Conservation (phyloP, 2,329 filamentous ascomycete genomes). For the Aspergillus felis region DNA sequence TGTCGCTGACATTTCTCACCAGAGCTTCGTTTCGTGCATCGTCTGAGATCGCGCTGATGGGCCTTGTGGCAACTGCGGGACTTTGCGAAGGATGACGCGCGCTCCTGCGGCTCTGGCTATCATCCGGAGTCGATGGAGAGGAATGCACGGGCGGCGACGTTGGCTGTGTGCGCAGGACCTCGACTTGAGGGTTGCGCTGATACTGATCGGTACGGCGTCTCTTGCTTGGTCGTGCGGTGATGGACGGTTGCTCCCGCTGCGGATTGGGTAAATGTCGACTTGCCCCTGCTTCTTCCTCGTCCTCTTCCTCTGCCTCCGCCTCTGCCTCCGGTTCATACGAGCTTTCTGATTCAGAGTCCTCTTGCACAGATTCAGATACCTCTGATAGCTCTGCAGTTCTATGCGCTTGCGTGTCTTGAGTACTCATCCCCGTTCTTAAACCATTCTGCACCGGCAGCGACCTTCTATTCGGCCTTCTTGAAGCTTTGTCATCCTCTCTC, state of each 20-base stretch:
- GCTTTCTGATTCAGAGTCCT: not conserved
- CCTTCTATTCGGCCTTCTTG: not conserved
- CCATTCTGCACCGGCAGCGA: not conserved
- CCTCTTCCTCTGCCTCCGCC: not conserved
- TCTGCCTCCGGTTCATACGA: not conserved
- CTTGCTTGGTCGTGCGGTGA: not conserved
- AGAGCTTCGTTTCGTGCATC: not conserved
- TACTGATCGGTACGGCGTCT: not conserved
- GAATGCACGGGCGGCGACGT: not conserved
- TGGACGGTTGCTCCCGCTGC: not conserved
- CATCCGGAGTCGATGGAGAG: not conserved
- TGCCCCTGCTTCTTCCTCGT: not conserved
- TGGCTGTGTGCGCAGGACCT: not conserved
- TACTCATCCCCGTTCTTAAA: not conserved
- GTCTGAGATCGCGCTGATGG: not conserved
- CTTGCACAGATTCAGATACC: not conserved
- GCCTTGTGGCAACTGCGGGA: not conserved
- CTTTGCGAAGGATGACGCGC: not conserved
- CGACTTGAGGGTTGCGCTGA: not conserved
- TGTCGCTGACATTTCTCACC: not conserved
- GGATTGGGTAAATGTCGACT: not conserved
- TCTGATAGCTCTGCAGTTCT: not conserved
- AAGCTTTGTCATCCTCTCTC: not conserved
- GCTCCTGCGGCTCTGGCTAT: not conserved
- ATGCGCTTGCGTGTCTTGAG: not conserved